Evolutionary conservation across 345 rosid genomes (phyloP).

Genomic region (Gynandropsis gynandra): DNA sequence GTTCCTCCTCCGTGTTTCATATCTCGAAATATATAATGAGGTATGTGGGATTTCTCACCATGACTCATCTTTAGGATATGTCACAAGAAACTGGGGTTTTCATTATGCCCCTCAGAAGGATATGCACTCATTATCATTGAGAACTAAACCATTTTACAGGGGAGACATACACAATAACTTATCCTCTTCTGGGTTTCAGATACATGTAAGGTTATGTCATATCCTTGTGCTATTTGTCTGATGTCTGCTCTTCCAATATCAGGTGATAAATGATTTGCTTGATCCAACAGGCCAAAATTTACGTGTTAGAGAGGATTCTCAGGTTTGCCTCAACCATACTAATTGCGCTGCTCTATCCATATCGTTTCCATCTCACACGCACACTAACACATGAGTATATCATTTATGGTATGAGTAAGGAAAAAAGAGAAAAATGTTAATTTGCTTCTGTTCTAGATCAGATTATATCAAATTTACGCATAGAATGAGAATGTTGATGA

Average conservation of each 20-base stretch:
- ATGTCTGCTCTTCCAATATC: slow-evolving; percentile 10
- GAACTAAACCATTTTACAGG: neutral
- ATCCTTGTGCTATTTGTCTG: slow-evolving; percentile 5
- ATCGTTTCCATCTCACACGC: neutral
- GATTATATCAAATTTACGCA: slow-evolving; percentile 9
- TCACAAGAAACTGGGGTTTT: slow-evolving; percentile 4
- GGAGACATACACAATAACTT: slow-evolving; percentile 11
- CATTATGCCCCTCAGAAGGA: neutral
- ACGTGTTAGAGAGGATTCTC: slow-evolving; percentile 70
- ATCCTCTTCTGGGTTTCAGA: slow-evolving; percentile 5
- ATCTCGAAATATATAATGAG: slow-evolving; percentile 98
- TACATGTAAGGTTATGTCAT: neutral
- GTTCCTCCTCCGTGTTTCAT: slow-evolving; percentile 93
- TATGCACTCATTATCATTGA: neutral
- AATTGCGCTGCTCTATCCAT: neutral
- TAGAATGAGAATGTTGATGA: neutral
- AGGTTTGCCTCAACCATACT: slow-evolving; percentile 33
- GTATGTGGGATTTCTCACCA: slow-evolving; percentile 24
- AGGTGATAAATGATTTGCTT: slow-evolving; percentile 87
- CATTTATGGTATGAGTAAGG: neutral
- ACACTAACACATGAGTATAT: neutral
- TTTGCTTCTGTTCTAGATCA: neutral
- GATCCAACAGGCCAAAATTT: slow-evolving; percentile 79
- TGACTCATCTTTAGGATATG: neutral
- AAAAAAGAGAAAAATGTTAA: neutral